Evolutionary conservation across 2,329 filamentous ascomycete species (phyloP).

Genomic region (Colletotrichum tabaci): DNA sequence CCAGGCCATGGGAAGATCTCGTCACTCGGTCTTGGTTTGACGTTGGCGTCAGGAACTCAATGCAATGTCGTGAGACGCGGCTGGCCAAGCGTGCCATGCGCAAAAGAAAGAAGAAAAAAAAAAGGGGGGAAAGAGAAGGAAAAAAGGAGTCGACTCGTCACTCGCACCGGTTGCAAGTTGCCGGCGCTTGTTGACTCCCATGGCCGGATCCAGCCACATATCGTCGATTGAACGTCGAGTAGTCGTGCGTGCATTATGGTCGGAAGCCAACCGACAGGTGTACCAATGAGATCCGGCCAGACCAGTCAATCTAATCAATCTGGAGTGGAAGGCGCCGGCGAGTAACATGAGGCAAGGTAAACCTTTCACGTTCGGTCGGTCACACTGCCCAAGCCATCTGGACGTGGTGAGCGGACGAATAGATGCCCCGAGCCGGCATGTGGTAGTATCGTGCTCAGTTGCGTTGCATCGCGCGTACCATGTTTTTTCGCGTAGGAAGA

Average conservation of each 20-base stretch:
- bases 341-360: constrained; percentile 36
- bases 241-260: background rate
- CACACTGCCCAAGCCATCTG: constrained; percentile 23
- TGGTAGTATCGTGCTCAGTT: constrained; percentile 24
- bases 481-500: constrained; percentile 8
- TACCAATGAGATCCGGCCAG: constrained; percentile 19
- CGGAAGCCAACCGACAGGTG: constrained; percentile 7
- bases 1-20: constrained; percentile 16
- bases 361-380: constrained; percentile 29
- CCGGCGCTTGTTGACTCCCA: constrained; percentile 19
- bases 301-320: constrained; percentile 41
- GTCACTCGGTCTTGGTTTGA: constrained; percentile 2
- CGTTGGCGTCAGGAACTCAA: constrained; percentile 24
- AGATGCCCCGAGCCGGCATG: constrained; percentile 37
- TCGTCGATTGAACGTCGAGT: constrained; percentile 6
- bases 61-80: constrained; percentile 22
- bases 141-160: constrained; percentile 1
- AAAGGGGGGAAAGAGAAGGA: too few relatives aligned
- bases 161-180: constrained; percentile 6
- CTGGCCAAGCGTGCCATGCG: constrained; percentile 3
- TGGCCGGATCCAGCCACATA: constrained; percentile 25
- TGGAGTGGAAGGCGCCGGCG: constrained; percentile 34
- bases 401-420: constrained; percentile 25
- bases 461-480: constrained; percentile 30
- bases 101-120: background rate